These are phyloP conservation scores for Clitopilus hobsonii DNA, from an alignment of 768 basidiomycete genomes.

Conservation along the genomic window DNA sequence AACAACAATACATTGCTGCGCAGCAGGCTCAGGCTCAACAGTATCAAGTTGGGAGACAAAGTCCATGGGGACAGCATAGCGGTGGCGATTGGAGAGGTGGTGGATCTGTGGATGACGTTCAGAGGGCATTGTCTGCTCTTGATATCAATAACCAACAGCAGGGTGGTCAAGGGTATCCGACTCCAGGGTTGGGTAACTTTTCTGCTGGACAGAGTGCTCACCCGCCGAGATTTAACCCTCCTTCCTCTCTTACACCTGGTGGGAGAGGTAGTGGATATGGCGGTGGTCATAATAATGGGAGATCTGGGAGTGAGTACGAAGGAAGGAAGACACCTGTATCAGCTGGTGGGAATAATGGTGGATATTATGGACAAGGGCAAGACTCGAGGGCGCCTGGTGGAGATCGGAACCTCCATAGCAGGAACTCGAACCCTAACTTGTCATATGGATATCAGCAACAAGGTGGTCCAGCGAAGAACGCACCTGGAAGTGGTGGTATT, in stretches of 20 bases:
- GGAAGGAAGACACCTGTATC: slow-evolving; percentile 55
- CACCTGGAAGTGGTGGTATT: slow-evolving; percentile 28
- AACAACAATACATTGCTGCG: slow-evolving; percentile 14
- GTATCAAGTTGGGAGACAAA: slow-evolving; percentile 57
- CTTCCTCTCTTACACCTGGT: slow-evolving; percentile 39
- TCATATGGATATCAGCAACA: slow-evolving; percentile 61
- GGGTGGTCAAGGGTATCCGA: neutral
- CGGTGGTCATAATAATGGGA: slow-evolving; percentile 31
- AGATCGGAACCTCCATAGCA: slow-evolving; percentile 50
- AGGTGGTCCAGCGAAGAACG: slow-evolving; percentile 29
- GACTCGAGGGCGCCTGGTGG: slow-evolving; percentile 16
- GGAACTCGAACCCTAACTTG: slow-evolving; percentile 67
- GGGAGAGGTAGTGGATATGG: slow-evolving; percentile 28
- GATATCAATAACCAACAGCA: slow-evolving; percentile 45
- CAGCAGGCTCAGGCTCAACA: slow-evolving; percentile 34
- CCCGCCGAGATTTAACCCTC: slow-evolving; percentile 68
- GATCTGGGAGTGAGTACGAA: slow-evolving; percentile 54
- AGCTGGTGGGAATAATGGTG: slow-evolving; percentile 36
- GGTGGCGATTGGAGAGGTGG: slow-evolving; percentile 68
- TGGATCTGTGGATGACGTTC: slow-evolving; percentile 60
- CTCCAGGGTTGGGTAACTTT: slow-evolving; percentile 24
- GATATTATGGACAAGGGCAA: slow-evolving; percentile 22
- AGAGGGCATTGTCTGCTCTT: slow-evolving; percentile 65
- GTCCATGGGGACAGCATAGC: slow-evolving; percentile 59
- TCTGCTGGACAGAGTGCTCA: slow-evolving; percentile 48